Conservation (phyloP, 2,329 filamentous ascomycete species). For the Chaetomium globosum region DNA sequence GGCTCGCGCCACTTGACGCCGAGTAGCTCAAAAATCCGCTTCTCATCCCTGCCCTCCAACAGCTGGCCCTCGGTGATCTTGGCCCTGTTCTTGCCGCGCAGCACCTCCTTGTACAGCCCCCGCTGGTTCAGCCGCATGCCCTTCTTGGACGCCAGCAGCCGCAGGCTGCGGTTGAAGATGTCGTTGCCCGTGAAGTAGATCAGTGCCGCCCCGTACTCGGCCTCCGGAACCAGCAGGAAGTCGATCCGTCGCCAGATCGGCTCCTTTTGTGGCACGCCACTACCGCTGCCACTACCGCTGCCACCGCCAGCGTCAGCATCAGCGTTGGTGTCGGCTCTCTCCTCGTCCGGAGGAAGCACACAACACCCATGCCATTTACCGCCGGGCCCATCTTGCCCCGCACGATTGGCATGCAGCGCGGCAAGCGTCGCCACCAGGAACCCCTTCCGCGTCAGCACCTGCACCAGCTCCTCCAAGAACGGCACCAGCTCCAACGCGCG, state of each 20-base stretch:
- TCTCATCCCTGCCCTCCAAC: constrained; percentile 75
- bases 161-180: constrained; percentile 86
- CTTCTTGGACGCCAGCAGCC: constrained; percentile 74
- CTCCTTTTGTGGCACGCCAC: neutral
- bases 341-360: constrained; percentile 49
- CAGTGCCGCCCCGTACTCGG: constrained; percentile 78
- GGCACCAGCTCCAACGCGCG: constrained; percentile 59
- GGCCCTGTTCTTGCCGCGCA: constrained; percentile 58
- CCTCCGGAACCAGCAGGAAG: constrained; percentile 77
- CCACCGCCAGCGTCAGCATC: neutral
- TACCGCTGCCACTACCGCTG: constrained; percentile 35
- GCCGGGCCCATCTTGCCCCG: constrained; percentile 52
- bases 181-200: constrained; percentile 98
- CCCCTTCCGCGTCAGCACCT: constrained; percentile 56
- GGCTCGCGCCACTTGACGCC: constrained; percentile 85
- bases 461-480: constrained; percentile 66
- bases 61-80: constrained; percentile 69
- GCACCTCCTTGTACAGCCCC: constrained; percentile 73
- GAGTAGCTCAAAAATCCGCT: constrained; percentile 76
- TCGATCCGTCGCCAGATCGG: constrained; percentile 79
- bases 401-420: constrained; percentile 45
- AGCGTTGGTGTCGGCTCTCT: too few relatives aligned
- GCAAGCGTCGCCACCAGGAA: constrained; percentile 75
- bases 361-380: constrained; percentile 91
- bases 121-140: constrained; percentile 83